Conservation (phyloP, 768 basidiomycete species). For the Suillus subalutaceus region DNA sequence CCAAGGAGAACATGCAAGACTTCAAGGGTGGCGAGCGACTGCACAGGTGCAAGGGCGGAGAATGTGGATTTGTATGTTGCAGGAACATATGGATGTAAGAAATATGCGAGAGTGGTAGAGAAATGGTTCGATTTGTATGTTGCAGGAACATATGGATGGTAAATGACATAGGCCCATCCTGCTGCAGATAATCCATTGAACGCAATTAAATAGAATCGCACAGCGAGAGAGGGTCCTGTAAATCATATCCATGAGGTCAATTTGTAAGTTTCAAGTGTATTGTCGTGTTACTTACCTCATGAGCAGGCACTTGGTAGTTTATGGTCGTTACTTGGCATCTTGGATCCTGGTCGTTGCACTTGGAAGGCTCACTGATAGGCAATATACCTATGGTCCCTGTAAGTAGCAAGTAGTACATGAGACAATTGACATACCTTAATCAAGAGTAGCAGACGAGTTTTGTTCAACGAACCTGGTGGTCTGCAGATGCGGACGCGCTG, state of each 20-base stretch:
- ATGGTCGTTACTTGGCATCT: not conserved
- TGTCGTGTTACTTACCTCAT: conserved; percentile 5
- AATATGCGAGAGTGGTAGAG: conserved; percentile 83
- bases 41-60: too few species aligned
- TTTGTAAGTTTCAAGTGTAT: not conserved
- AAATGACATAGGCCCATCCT: conserved; percentile 77
- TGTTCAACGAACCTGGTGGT: too few species aligned
- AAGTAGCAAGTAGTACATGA: too few species aligned
- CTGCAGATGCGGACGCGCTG: too few species aligned
- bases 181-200: conserved; percentile 80
- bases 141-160: conserved; percentile 44
- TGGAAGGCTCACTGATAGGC: not conserved
- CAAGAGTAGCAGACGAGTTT: too few species aligned
- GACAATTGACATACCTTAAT: too few species aligned
- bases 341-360: not conserved
- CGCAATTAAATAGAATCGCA: conserved; percentile 59
- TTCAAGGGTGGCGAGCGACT: too few species aligned
- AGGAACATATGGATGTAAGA: too few species aligned
- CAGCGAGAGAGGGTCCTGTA: conserved; percentile 5
- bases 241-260: not conserved
- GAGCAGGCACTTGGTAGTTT: not conserved
- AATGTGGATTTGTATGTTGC: too few species aligned
- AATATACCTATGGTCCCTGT: not conserved
- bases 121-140: conserved; percentile 50
- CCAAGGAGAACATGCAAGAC: too few species aligned